These are phyloP conservation scores for Eucommia ulmoides DNA, from an alignment of 257 asterid species.

Conservation along the genomic window DNA sequence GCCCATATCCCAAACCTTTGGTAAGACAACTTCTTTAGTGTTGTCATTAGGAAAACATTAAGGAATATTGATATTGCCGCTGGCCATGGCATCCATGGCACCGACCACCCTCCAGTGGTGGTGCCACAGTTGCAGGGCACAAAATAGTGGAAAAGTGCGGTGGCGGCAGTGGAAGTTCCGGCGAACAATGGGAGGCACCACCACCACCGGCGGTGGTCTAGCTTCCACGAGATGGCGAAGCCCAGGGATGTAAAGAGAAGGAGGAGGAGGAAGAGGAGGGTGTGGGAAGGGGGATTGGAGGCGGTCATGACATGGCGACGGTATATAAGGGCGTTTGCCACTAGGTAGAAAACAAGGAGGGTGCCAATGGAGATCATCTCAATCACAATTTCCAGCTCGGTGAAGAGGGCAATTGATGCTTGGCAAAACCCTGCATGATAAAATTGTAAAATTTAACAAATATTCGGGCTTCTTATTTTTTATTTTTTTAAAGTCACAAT, in stretches of 20 bases:
- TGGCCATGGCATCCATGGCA: constrained; percentile 39
- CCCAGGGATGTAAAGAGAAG: constrained; percentile 19
- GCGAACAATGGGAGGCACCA: constrained; percentile 13
- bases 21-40: constrained; percentile 19
- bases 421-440: constrained; percentile 21
- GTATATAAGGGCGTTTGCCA: constrained; percentile 27
- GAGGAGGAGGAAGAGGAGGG: constrained; percentile 21
- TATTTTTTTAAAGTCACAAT: too few relatives aligned
- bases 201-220: constrained; percentile 18
- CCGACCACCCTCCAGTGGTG: constrained; percentile 18
- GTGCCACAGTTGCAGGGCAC: not conserved
- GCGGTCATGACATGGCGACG: constrained; percentile 14
- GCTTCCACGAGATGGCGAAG: constrained; percentile 26
- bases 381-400: constrained; percentile 28
- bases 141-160: constrained; percentile 12
- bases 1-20: constrained; percentile 29
- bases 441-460: not conserved
- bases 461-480: too few relatives aligned
- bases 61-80: constrained; percentile 27
- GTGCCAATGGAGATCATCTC: constrained; percentile 35
- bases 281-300: constrained; percentile 12
- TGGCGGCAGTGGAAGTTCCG: constrained; percentile 3
- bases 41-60: constrained; percentile 28
- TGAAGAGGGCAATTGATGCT: constrained; percentile 36
- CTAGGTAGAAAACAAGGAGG: constrained; percentile 31